Base-by-base conservation (phyloP, 2,329 filamentous ascomycete species). In the Parascedosporium putredinis region DNA sequence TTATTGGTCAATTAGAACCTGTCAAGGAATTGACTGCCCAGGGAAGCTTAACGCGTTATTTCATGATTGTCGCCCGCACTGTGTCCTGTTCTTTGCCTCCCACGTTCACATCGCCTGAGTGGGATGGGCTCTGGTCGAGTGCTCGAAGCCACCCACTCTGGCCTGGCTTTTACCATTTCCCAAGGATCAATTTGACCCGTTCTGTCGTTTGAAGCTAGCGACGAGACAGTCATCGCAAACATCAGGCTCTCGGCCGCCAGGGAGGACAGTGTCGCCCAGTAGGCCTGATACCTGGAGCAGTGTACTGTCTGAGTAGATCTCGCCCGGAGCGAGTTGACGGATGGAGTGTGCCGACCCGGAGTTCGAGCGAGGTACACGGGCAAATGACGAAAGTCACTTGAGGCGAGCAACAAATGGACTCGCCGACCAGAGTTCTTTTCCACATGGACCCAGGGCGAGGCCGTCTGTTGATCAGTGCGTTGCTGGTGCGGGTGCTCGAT, bases 341-440 rank as follows among this genome's bases (percentile, higher is more conserved):
- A 42, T 42, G 16, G 12, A 42, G 20, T 42, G n/a, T 42, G 38
- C 38, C 38, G 38, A 42, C 20, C 38, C 38, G 38, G 38, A 42
- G 20, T 42, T 42, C 38, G 18, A 36, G 33, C 16, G 7, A n/a
- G 33, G 33, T 36, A 36, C 8, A 18, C 20, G 38, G 23, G 38
- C 16, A 42, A 42, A 20, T 42, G 36, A 42, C 36, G 36, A 42
- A 42, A 42, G 38, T 24, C 38, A 42, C 12, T 42, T 42, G 16
- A 10, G 38, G 12, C 38, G 38, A 42, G 33, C 33, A 18, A 42
- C 38, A 12, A 42, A 20, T 42, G 38, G 38, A 42, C 38, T 20
- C 38, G 20, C 38, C 38, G 38, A 31, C 27, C 27, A 31, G 27
- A 31, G 27, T 31, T 31, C 7, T 42, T 42, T 42, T 20, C 38